Evolutionary conservation across 257 asterid genomes (phyloP), one percentile per base, ranked within the genome.

Genomic region (Haberlea rhodopensis): DNA sequence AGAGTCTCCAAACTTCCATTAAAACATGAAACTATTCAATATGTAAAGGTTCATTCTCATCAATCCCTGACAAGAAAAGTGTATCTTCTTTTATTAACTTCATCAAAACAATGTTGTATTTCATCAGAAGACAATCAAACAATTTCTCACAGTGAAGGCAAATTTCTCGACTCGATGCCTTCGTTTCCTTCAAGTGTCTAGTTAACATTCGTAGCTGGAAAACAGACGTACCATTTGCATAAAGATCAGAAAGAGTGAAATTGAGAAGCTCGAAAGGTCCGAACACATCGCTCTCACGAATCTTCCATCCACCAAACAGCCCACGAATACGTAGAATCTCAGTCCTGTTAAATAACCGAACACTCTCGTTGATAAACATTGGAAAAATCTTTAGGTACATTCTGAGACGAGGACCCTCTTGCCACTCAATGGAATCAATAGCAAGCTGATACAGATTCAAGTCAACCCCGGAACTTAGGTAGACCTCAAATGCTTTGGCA

Each of bases 241-340:
- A 94, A 57, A 83, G 85, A 8, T 75, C 89, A 37, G 81, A 65
- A 21, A 94, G 91, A 7, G 95, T 90, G 88, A 94, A 83, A 66
- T 87, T 87, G 26, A 94, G 84, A 74, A 90, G 87, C 66, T 94
- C 99, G 53, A 83, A 85, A 76, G 99, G 99, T 62, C 99, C 99
- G 73, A 86, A 94, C 61, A 86, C 68, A 11, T 43, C 60, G 76
- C 70, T 82, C 67, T 88, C 96, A 28, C 81, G 87, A 66, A 90
- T 87, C 63, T 19, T 52, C 99, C 99, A 94, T 63, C 94, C 88
- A 3, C 89, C 78, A 69, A 88, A 94, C 87, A 76, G 68, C 62
- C 77, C 73, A n/a, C 76, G 80, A 49, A 94, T 80, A 76, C 95
- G 65, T 5, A 68, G 16, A 62, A 94, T 77, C 82, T 94, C 95